Evolutionary conservation across 129 eudicot genomes (phyloP), one percentile per base, ranked within the genome.

Genomic region (Lonicera japonica): DNA sequence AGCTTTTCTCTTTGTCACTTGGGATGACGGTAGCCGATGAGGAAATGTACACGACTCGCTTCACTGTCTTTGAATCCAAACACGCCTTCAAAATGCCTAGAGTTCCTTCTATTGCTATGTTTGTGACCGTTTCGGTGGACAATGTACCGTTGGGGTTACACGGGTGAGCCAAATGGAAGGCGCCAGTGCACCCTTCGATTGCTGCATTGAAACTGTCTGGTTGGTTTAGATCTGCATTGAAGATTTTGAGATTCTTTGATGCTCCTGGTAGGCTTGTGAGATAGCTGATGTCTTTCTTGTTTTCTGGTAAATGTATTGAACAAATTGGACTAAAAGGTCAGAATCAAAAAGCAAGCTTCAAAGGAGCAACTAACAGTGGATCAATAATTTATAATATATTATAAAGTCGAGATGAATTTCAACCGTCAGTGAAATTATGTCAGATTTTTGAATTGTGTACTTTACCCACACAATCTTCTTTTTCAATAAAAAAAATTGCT

Each of bases 101-200:
- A 16, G 69, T 52, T 4, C 60, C 81, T 38, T 63, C 52, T 11
- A 77, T 25, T 0, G 75, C 50, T 62, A 64, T 70, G 56, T 61
- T 19, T 8, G 71, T 70, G 17, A 57, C 13, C 53, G 53, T 75
- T 38, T 77, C 74, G 45, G 47, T 74, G 1, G 54, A 1, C 17
- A 80, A 75, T 29, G 63, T 70, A 21, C 54, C 72, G 20, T 17
- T 68, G 23, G 71, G 68, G 54, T 77, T 72, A 9, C 70, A 54
- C 4, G 79, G 79, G 29, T 80, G 83, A 15, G 90, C 90, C 29
- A 74, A 73, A 58, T 84, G 90, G 52, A 84, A 84, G 20, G 80
- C 81, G 14, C 90, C 86, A 21, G 14, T 52, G 80, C 90, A 83
- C 0, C 83, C 86, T 43, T 73, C 22, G 1, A 83, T 73, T 20